Evolutionary conservation across 495 filamentous ascomycete species (phyloP), one percentile per base, ranked within the genome.

Genomic region (Podospora pseudocomata): DNA sequence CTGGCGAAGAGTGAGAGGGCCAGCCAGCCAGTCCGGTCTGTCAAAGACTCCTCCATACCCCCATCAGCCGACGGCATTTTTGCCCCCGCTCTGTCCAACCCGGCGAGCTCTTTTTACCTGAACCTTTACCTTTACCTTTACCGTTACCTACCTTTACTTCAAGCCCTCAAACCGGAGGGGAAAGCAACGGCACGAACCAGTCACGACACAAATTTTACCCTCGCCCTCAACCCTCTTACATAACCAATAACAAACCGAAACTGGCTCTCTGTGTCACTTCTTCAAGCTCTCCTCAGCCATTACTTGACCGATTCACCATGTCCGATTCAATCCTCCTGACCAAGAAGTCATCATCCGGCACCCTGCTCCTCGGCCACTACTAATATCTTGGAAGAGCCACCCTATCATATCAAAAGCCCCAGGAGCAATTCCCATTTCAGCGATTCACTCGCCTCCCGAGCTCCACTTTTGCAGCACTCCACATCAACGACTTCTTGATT

Each of bases 21-120:
- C 39, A 49, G 39, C 39, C 39, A 49, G 39, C 39, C 39, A 49
- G 5, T 49, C 39, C 13, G 39, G 39, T 49, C 39, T 49, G 39
- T 58, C 55, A 58, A 58, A 58, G 55, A 58, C n/a, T 27, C 16
- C 66, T 49, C 39, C 27, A 64, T 60, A 63, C 70, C 23, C 23
- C 23, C 49, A 71, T 71, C 70, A 71, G 70, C 66, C 61, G 70
- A 66, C 63, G 66, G 23, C 16, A 60, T 63, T 68, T 68, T 71
- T 68, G 27, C 55, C 67, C 67, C 64, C 39, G 59, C 64, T 64
- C 64, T 28, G 19, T 27, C 63, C 65, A 56, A 18, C 44, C 63
- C 69, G 34, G 16, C 44, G 15, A 49, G 39, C 39, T 11, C 39
- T 13, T 49, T 49, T 49, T 32, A 32, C 30, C 30, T 32, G 1